Evolutionary conservation across 1,284 basidiomycete genomes (phyloP).

Genomic region (Trametes versicolor): DNA sequence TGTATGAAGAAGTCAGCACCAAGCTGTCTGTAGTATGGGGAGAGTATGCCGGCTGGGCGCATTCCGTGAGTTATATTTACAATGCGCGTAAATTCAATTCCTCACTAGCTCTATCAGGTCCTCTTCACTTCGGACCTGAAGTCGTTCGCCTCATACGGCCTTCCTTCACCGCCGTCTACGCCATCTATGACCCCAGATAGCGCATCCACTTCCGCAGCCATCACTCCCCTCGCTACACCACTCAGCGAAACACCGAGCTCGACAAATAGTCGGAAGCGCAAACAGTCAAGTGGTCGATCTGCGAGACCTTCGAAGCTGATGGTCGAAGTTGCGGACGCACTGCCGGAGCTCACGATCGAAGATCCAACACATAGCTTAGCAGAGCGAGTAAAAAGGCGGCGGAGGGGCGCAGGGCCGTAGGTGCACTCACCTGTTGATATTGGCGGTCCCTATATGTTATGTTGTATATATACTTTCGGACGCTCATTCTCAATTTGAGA

Average conservation of each 20-base stretch:
- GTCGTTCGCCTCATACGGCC: slow-evolving; percentile 57
- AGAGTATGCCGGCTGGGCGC: slow-evolving; percentile 91
- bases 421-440: background rate
- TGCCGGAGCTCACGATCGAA: background rate
- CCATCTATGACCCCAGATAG: slow-evolving; percentile 27
- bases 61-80: slow-evolving; percentile 67
- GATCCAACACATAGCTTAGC: slow-evolving; percentile 37
- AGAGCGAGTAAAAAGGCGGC: slow-evolving; percentile 49
- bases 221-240: slow-evolving; percentile 18
- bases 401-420: slow-evolving; percentile 28
- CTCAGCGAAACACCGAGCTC: slow-evolving; percentile 12
- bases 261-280: slow-evolving; percentile 33
- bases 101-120: slow-evolving; percentile 52
- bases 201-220: slow-evolving; percentile 4
- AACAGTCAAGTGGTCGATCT: background rate
- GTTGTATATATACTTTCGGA: no score
- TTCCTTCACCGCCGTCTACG: slow-evolving; percentile 36
- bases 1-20: slow-evolving; percentile 81
- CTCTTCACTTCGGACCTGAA: slow-evolving; percentile 65
- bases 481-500: no score
- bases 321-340: slow-evolving; percentile 10
- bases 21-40: slow-evolving; percentile 82
- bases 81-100: background rate
- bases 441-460: background rate
- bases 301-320: slow-evolving; percentile 5